Conservation (phyloP, 1,139 yeast species). For the Meyerozyma smithsonii region DNA sequence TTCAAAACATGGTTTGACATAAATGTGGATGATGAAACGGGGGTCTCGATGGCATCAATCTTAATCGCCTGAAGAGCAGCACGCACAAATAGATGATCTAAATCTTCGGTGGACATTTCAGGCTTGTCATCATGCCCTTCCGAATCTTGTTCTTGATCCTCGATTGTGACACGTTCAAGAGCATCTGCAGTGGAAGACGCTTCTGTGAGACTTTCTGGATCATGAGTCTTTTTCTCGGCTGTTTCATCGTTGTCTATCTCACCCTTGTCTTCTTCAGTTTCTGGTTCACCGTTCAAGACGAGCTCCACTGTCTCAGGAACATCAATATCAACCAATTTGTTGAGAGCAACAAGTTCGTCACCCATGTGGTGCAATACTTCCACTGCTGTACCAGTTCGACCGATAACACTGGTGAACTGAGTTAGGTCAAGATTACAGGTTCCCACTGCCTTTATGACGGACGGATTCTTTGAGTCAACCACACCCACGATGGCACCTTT, state of each 20-base stretch:
- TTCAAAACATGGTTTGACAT: constrained; percentile 65
- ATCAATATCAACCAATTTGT: constrained; percentile 42
- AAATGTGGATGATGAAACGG: constrained; percentile 68
- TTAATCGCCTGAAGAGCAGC: constrained; percentile 68
- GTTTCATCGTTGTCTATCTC: constrained; percentile 6
- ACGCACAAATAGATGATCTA: constrained; percentile 72
- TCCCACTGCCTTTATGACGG: constrained; percentile 75
- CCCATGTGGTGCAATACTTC: constrained; percentile 48
- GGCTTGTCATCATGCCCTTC: constrained; percentile 8
- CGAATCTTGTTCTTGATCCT: too few species aligned
- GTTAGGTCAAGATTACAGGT: constrained; percentile 50
- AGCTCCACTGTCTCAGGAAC: constrained; percentile 29
- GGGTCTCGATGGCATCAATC: constrained; percentile 51
- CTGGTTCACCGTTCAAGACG: constrained; percentile 10
- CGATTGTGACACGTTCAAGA: too few species aligned
- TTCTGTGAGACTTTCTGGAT: constrained; percentile 6
- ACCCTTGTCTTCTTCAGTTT: constrained; percentile 7
- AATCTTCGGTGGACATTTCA: constrained; percentile 55
- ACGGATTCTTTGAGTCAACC: constrained; percentile 55
- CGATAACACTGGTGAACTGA: constrained; percentile 39
- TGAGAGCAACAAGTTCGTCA: constrained; percentile 49
- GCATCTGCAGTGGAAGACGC: constrained; percentile 3
- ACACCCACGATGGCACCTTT: constrained; percentile 68
- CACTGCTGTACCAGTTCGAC: constrained; percentile 66
- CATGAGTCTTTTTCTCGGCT: constrained; percentile 9